Percentiles rank a stretch among this genome's conserved stretches.
Evolutionary conservation across 495 filamentous ascomycete species (phyloP).

Genomic region (Aspergillus hancockii): DNA sequence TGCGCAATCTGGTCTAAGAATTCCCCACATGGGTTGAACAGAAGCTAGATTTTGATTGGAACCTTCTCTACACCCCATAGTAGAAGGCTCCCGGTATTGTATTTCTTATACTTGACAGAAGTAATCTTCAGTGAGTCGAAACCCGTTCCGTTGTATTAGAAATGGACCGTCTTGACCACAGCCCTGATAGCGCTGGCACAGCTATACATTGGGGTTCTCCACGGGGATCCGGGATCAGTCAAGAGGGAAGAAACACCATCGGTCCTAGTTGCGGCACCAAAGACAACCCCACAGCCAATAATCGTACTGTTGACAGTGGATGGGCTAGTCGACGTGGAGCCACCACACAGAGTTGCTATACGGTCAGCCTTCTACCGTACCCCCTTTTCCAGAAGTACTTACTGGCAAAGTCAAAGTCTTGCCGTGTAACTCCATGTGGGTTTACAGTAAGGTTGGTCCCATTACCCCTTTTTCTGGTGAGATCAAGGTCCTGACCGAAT

Average conservation of each 20-base stretch:
- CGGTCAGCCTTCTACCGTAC: background rate
- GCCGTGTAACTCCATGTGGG: too few species aligned
- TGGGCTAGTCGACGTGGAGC: background rate
- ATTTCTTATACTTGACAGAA: conserved; percentile 13
- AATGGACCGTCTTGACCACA: conserved; percentile 41
- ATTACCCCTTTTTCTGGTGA: too few species aligned
- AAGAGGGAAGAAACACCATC: conserved; percentile 26
- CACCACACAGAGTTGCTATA: conserved; percentile 8
- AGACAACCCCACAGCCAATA: conserved; percentile 38
- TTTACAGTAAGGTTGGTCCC: too few species aligned
- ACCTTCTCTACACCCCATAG: conserved; percentile 31
- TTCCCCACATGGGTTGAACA: conserved; percentile 8
- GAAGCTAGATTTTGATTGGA: background rate
- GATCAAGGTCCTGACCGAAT: conserved; percentile 9
- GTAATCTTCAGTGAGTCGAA: conserved; percentile 15
- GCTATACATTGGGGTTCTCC: conserved; percentile 41
- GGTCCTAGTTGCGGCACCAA: conserved; percentile 31
- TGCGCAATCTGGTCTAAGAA: background rate
- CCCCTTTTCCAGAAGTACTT: background rate
- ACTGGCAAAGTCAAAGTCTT: conserved; percentile 24
- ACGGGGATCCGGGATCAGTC: conserved; percentile 33
- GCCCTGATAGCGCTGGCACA: conserved; percentile 43
- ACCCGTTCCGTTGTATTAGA: conserved; percentile 33
- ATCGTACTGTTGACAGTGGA: conserved; percentile 41
- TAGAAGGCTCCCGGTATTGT: conserved; percentile 2